Evolutionary conservation across 805 yeast species (phyloP).

Genomic region (Metschnikowia matae): DNA sequence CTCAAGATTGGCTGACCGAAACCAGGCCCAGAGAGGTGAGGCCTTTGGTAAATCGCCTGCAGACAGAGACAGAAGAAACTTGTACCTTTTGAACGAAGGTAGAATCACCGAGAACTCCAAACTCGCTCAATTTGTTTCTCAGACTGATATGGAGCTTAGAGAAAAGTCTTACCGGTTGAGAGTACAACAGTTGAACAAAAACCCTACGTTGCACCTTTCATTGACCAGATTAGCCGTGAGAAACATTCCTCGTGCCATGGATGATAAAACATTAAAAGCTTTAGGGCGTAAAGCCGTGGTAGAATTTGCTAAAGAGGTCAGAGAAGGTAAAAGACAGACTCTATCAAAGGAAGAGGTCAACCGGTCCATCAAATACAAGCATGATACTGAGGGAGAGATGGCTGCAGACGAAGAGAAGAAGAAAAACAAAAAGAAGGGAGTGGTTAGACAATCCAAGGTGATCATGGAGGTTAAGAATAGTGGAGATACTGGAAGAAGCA

Average conservation of each 20-base stretch:
- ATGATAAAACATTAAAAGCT: constrained; percentile 81
- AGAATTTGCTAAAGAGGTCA: constrained; percentile 87
- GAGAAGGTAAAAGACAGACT: constrained; percentile 69
- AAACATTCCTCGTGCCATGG: constrained; percentile 90
- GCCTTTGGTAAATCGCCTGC: constrained; percentile 74
- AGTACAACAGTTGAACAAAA: constrained; percentile 84
- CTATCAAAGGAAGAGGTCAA: constrained; percentile 82
- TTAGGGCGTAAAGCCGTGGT: constrained; percentile 93
- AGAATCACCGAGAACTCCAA: constrained; percentile 78
- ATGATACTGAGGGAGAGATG: constrained; percentile 30
- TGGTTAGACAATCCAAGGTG: constrained; percentile 89
- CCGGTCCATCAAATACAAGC: constrained; percentile 71
- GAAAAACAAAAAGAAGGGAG: constrained; percentile 76
- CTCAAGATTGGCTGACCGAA: constrained; percentile 62
- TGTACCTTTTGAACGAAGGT: constrained; percentile 90
- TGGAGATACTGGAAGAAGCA: constrained; percentile 81
- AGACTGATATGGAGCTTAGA: constrained; percentile 78
- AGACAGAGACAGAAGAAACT: constrained; percentile 77
- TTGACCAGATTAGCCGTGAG: constrained; percentile 92
- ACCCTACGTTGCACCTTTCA: constrained; percentile 89
- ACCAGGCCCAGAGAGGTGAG: constrained; percentile 69
- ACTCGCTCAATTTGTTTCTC: constrained; percentile 63
- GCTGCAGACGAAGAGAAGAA: constrained; percentile 43
- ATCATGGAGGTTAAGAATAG: constrained; percentile 89
- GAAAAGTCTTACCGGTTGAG: constrained; percentile 83